phyloP scores from a whole-genome alignment of 1,284 basidiomycete species.

The Malassezia psittaci region DNA sequence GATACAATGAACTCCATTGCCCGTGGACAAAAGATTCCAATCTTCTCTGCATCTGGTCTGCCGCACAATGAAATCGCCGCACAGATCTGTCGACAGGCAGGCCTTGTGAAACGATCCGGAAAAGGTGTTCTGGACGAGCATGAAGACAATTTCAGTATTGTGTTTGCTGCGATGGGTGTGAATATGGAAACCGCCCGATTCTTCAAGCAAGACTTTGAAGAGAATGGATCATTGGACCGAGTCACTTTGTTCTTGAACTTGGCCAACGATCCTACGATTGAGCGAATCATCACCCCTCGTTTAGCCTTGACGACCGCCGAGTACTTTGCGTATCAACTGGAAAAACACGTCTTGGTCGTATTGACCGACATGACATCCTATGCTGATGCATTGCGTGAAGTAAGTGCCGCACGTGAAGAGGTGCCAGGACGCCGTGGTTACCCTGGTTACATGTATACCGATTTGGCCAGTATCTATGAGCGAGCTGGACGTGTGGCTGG shows the following conservation, averaged over 20 bases:
- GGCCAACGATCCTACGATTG: constrained; percentile 99
- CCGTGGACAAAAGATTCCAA: constrained; percentile 99
- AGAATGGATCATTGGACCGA: constrained; percentile 93
- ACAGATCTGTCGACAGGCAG: constrained; percentile 98
- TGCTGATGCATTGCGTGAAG: constrained; percentile 89
- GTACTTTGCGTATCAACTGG: constrained; percentile 98
- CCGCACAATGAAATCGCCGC: constrained; percentile 99
- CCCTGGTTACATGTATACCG: constrained; percentile 74
- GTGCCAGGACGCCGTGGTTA: constrained; percentile 99
- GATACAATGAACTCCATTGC: constrained; percentile 76
- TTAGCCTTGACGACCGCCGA: constrained; percentile 96
- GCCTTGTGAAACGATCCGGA: constrained; percentile 65
- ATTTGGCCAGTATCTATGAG: constrained; percentile 82
- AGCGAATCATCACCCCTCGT: constrained; percentile 98
- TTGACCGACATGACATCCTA: constrained; percentile 98
- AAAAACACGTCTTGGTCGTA: constrained; percentile 98
- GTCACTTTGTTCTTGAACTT: constrained; percentile 98
- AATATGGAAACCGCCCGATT: constrained; percentile 99
- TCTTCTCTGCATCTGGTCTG: constrained; percentile 96
- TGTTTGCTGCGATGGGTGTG: constrained; percentile 99
- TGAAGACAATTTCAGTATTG: constrained; percentile 99
- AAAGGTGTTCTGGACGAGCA: constrained; percentile 95
- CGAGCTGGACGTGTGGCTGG: constrained; percentile 96
- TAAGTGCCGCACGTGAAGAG: constrained; percentile 93
- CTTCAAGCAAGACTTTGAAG: constrained; percentile 99